A percentile compares a stretch with the other conserved stretches of the same genome.
Evolutionary conservation across 1,284 basidiomycete species (phyloP).

Genomic region (Marasmius tenuissimus): DNA sequence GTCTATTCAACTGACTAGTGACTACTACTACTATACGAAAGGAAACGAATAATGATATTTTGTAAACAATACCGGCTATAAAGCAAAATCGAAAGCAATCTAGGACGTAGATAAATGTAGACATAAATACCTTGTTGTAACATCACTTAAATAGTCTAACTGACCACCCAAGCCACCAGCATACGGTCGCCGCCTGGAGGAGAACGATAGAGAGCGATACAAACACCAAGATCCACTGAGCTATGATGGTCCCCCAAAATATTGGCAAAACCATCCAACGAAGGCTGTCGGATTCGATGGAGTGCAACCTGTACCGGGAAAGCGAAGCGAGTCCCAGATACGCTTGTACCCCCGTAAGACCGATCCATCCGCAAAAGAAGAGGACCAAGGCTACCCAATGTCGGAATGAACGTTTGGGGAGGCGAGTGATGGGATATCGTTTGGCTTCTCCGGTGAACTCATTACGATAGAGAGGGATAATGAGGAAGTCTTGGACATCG

Average conservation of each 20-base stretch:
- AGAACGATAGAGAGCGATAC: constrained; percentile 55
- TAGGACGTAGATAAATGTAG: neutral
- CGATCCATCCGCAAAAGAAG: constrained; percentile 46
- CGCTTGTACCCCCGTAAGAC: constrained; percentile 49
- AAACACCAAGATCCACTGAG: constrained; percentile 62
- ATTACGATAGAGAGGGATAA: constrained; percentile 76
- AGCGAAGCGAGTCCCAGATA: constrained; percentile 53
- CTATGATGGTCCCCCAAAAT: constrained; percentile 55
- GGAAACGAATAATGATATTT: neutral
- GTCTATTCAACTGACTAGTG: no score
- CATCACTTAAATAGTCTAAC: constrained; percentile 35
- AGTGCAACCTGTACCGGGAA: constrained; percentile 49
- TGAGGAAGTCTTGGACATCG: constrained; percentile 74
- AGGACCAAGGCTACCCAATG: constrained; percentile 65
- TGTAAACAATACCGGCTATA: neutral
- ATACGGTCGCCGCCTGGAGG: constrained; percentile 52
- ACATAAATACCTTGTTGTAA: neutral
- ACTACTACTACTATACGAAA: neutral
- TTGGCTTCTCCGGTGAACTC: constrained; percentile 77
- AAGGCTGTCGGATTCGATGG: constrained; percentile 56
- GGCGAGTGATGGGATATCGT: constrained; percentile 54
- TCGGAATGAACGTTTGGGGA: constrained; percentile 62
- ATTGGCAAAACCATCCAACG: constrained; percentile 61
- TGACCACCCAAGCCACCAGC: constrained; percentile 74
- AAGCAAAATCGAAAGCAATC: neutral